These are phyloP conservation scores for Cryptococcus amylolentus DNA, from an alignment of 1,284 basidiomycete species.

Conservation along the genomic window DNA sequence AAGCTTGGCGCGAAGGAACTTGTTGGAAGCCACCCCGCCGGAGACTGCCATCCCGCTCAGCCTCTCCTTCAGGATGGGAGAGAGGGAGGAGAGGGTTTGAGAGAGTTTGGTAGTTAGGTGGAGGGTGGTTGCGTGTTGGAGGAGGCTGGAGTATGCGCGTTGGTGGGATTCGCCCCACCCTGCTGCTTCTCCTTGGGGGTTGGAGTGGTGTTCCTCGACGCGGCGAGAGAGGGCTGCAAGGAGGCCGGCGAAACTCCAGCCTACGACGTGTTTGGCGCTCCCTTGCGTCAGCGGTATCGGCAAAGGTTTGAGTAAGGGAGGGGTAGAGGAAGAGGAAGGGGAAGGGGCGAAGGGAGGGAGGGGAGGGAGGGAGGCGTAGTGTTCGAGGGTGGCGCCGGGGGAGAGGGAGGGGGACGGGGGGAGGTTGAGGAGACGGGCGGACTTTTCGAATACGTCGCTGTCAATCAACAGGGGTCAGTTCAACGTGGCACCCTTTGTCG, in stretches of 20 bases:
- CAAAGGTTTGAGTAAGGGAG: constrained; percentile 45
- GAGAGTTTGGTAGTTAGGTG: constrained; percentile 73
- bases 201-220: not conserved
- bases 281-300: constrained; percentile 55
- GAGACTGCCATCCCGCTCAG: constrained; percentile 68
- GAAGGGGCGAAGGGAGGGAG: constrained; percentile 28
- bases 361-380: constrained; percentile 51
- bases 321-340: constrained; percentile 5
- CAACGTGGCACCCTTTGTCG: no score
- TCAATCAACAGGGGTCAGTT: not conserved
- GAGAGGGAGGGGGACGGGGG: constrained; percentile 59
- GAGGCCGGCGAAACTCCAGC: constrained; percentile 73
- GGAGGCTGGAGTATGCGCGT: constrained; percentile 59
- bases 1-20: constrained; percentile 61
- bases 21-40: constrained; percentile 87
- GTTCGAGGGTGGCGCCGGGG: constrained; percentile 69
- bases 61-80: constrained; percentile 26
- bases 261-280: constrained; percentile 40
- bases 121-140: constrained; percentile 66
- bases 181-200: not conserved
- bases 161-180: constrained; percentile 15
- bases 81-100: constrained; percentile 57
- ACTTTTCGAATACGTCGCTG: constrained; percentile 72
- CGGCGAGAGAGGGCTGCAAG: constrained; percentile 56
- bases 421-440: constrained; percentile 64